Conservation (phyloP, 2,329 filamentous ascomycete species). For the Monosporascus sp. region DNA sequence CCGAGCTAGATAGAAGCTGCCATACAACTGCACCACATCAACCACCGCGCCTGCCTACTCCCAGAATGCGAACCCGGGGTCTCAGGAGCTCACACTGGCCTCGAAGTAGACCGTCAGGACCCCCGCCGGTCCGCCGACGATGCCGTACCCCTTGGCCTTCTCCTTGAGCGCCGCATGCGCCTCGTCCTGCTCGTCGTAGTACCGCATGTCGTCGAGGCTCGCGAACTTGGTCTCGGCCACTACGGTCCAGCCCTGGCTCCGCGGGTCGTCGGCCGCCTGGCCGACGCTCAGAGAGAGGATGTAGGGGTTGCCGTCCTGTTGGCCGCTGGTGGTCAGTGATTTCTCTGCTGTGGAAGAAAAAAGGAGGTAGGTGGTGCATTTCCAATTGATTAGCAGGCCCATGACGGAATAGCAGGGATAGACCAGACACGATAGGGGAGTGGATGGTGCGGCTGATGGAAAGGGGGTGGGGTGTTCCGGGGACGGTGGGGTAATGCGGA, state of each 20-base stretch:
- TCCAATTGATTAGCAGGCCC: too few species aligned
- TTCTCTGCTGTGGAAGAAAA: not conserved
- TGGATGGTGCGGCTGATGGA: too few species aligned
- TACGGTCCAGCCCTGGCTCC: slow-evolving; percentile 61
- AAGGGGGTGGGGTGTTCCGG: too few species aligned
- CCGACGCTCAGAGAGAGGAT: slow-evolving; percentile 54
- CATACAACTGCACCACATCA: not conserved
- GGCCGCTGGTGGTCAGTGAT: not conserved
- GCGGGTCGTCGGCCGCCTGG: slow-evolving; percentile 48
- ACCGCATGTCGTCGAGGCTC: slow-evolving; percentile 62
- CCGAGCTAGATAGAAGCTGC: too few species aligned
- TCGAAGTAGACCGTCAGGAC: slow-evolving; percentile 14
- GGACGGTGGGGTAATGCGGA: too few species aligned
- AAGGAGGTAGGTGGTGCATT: too few species aligned
- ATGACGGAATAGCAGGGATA: not conserved
- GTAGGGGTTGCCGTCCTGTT: slow-evolving; percentile 65
- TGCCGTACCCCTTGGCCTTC: slow-evolving; percentile 8
- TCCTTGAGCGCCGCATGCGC: slow-evolving; percentile 8
- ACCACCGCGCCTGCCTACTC: not conserved
- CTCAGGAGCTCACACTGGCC: not conserved
- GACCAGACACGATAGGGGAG: not conserved
- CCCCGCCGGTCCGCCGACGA: slow-evolving; percentile 11
- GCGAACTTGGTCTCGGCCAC: slow-evolving; percentile 59
- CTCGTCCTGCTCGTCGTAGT: slow-evolving; percentile 50
- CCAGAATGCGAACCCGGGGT: too few species aligned